These are phyloP conservation scores for Bodo saltans DNA, from an alignment of 78 protist genomes.

Conservation along the genomic window DNA sequence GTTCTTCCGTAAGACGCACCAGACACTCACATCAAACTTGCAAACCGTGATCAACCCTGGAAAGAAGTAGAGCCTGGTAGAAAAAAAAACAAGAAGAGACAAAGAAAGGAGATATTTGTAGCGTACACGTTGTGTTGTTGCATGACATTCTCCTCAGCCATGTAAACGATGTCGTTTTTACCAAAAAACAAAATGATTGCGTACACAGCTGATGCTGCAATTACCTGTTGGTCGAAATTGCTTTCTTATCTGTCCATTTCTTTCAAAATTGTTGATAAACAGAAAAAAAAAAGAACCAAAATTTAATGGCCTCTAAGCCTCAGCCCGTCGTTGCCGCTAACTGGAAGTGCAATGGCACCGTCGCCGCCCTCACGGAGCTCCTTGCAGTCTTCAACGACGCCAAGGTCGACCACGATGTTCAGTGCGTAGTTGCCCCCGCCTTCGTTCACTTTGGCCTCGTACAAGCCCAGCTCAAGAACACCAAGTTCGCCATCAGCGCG, in stretches of 20 bases:
- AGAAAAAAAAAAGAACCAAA: too few species aligned
- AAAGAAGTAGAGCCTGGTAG: constrained; percentile 14
- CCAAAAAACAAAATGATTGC: too few species aligned
- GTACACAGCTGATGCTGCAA: too few species aligned
- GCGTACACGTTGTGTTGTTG: too few species aligned
- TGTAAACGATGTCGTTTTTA: too few species aligned
- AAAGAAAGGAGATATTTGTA: neutral
- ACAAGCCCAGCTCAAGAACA: neutral
- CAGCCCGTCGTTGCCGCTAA: constrained; percentile 25
- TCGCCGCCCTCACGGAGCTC: neutral
- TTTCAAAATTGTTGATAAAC: too few species aligned
- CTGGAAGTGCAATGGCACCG: constrained; percentile 36
- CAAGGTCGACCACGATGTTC: neutral
- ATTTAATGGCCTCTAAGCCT: too few species aligned
- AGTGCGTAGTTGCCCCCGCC: constrained; percentile 19
- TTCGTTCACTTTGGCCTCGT: neutral
- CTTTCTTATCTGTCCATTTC: too few species aligned
- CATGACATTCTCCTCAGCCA: too few species aligned
- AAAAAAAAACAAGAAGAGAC: neutral
- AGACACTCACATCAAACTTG: constrained; percentile 68
- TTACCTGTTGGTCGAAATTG: too few species aligned
- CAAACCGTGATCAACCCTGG: constrained; percentile 52
- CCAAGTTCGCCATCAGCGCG: constrained; percentile 18
- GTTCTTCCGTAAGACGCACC: constrained; percentile 66
- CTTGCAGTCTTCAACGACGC: neutral